phyloP scores from a whole-genome alignment of 2,329 filamentous ascomycete species.

The Parasarocladium wereldwijsianum region DNA sequence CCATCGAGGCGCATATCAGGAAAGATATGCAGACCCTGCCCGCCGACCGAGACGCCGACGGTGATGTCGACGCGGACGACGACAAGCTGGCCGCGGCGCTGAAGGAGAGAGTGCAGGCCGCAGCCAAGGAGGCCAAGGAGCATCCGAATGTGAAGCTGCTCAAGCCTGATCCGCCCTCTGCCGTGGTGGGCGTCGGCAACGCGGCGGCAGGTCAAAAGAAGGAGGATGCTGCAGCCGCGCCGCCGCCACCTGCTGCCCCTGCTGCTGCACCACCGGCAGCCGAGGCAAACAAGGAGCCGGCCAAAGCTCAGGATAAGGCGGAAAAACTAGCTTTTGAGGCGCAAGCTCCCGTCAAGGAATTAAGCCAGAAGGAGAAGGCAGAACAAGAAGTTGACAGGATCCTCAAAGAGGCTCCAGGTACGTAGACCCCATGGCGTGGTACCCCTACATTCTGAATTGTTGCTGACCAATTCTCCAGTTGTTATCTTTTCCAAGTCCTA shows the following conservation, averaged over 20 bases:
- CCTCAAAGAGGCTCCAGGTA: conserved; percentile 73
- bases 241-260: too few relatives aligned
- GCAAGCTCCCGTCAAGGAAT: conserved; percentile 5
- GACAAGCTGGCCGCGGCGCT: conserved; percentile 32
- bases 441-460: neutral
- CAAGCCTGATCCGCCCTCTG: conserved; percentile 41
- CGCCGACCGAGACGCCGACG: conserved; percentile 38
- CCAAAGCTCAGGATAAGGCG: conserved; percentile 6
- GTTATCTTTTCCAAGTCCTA: conserved; percentile 95
- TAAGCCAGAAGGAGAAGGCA: conserved; percentile 37
- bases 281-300: conserved; percentile 17
- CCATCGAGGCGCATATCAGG: conserved; percentile 22
- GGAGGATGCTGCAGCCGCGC: conserved; percentile 17
- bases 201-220: conserved; percentile 36
- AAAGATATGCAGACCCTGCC: conserved; percentile 23
- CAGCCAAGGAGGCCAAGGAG: conserved; percentile 55
- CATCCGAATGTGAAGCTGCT: conserved; percentile 52
- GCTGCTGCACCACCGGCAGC: conserved; percentile 31
- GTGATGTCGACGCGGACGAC: conserved; percentile 41
- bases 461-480: conserved; percentile 33
- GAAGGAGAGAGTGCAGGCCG: conserved; percentile 48
- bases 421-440: conserved; percentile 12
- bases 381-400: conserved; percentile 63
- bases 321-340: conserved; percentile 1
- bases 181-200: conserved; percentile 44